phyloP scores from a whole-genome alignment of 495 filamentous ascomycete species.

The Parachaetomium inaequale region DNA sequence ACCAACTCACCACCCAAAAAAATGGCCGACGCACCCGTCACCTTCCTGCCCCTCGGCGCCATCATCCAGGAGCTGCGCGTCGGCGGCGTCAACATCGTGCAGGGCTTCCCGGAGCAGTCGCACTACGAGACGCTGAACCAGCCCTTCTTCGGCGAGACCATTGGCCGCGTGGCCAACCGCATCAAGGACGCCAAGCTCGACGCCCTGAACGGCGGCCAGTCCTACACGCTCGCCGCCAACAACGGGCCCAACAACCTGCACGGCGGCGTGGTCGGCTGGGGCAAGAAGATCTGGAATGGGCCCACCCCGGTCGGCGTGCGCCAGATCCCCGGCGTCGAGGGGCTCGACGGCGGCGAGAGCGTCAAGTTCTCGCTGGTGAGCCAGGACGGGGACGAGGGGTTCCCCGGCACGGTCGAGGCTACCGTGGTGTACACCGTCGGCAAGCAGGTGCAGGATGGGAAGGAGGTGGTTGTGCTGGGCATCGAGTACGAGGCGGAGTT shows the following conservation, averaged over 20 bases:
- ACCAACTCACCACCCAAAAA: background rate
- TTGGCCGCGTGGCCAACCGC: constrained; percentile 88
- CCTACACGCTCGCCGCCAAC: constrained; percentile 67
- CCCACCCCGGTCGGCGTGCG: constrained; percentile 56
- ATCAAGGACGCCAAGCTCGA: constrained; percentile 68
- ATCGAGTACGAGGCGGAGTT: constrained; percentile 89
- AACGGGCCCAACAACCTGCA: constrained; percentile 77
- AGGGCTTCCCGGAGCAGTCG: constrained; percentile 69
- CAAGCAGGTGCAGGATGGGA: constrained; percentile 58
- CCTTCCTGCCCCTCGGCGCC: constrained; percentile 79
- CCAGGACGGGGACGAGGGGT: constrained; percentile 76
- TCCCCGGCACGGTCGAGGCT: constrained; percentile 76
- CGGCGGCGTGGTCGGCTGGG: constrained; percentile 80
- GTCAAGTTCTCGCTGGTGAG: constrained; percentile 70
- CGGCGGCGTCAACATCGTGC: constrained; percentile 76
- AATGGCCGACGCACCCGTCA: constrained; percentile 48
- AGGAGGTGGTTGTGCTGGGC: constrained; percentile 61
- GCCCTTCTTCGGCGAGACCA: constrained; percentile 86
- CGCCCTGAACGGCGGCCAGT: constrained; percentile 64
- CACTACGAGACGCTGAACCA: constrained; percentile 70
- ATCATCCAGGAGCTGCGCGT: constrained; percentile 83
- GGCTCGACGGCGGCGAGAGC: constrained; percentile 68
- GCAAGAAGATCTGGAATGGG: constrained; percentile 75
- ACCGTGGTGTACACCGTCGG: constrained; percentile 73
- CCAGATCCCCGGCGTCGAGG: constrained; percentile 43